These are phyloP conservation scores for Hortaea sp. DNA, from an alignment of 2,329 filamentous ascomycete species.

Conservation along the genomic window DNA sequence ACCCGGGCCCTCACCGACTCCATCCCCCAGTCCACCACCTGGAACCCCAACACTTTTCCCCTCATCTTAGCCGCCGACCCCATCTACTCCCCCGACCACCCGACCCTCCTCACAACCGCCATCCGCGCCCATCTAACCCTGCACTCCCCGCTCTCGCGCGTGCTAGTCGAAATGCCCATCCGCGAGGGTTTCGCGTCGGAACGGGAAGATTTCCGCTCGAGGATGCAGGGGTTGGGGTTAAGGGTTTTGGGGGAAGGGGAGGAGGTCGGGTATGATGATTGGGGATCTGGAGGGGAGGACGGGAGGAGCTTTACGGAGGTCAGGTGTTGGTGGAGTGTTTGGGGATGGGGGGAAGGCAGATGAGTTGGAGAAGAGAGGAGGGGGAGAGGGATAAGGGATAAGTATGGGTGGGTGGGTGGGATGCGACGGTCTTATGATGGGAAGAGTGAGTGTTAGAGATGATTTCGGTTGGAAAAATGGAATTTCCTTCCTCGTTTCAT, in stretches of 20 bases:
- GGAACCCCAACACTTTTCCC: slow-evolving; percentile 25
- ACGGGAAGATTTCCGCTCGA: slow-evolving; percentile 49
- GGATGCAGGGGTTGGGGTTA: slow-evolving; percentile 48
- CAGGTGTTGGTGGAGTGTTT: slow-evolving; percentile 62
- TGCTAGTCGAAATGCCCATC: slow-evolving; percentile 71
- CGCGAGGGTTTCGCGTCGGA: slow-evolving; percentile 61
- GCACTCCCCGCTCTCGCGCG: slow-evolving; percentile 45
- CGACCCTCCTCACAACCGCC: slow-evolving; percentile 59
- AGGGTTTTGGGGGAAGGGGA: slow-evolving; percentile 50
- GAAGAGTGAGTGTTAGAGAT: too few species aligned
- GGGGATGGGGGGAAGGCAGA: slow-evolving; percentile 30
- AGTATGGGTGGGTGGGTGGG: neutral
- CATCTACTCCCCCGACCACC: slow-evolving; percentile 78
- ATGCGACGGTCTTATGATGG: too few species aligned
- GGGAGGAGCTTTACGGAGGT: slow-evolving; percentile 31
- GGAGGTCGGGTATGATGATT: slow-evolving; percentile 63
- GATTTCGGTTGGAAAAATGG: too few species aligned
- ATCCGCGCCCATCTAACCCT: slow-evolving; percentile 57
- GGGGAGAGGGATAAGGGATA: neutral
- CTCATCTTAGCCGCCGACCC: slow-evolving; percentile 78
- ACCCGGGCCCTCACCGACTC: neutral
- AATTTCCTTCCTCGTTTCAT: too few species aligned
- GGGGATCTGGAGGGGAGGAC: slow-evolving; percentile 39
- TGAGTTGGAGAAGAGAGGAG: too few species aligned
- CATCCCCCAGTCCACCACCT: neutral